A percentile compares a stretch with the other conserved stretches of the same genome.
Conservation (phyloP, 768 basidiomycete species). For the Kondoa subrosea region DNA sequence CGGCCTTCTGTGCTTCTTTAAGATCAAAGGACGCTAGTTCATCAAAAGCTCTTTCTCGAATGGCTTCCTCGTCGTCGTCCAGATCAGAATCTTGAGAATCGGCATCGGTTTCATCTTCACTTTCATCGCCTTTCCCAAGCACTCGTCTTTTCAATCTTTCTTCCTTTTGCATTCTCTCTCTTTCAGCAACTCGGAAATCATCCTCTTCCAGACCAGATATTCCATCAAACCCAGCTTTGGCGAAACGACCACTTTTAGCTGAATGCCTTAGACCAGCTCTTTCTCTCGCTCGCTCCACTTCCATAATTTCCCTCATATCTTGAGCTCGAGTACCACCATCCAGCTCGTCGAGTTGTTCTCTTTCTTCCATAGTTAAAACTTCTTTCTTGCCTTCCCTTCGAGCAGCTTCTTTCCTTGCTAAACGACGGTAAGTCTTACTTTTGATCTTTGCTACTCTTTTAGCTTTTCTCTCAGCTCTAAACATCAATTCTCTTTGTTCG, state of each 20-base stretch:
- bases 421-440: slow-evolving; percentile 73
- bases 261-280: slow-evolving; percentile 78
- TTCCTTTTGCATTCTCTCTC: slow-evolving; percentile 67
- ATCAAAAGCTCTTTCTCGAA: slow-evolving; percentile 57
- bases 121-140: slow-evolving; percentile 36
- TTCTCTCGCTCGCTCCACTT: slow-evolving; percentile 66
- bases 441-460: slow-evolving; percentile 87
- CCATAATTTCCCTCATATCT: slow-evolving; percentile 46
- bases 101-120: slow-evolving; percentile 36
- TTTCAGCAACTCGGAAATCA: slow-evolving; percentile 46
- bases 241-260: slow-evolving; percentile 52
- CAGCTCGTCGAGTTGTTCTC: slow-evolving; percentile 43
- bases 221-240: slow-evolving; percentile 20
- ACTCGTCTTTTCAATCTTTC: slow-evolving; percentile 66
- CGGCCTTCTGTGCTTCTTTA: slow-evolving; percentile 32
- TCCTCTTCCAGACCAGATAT: slow-evolving; percentile 35
- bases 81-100: slow-evolving; percentile 32
- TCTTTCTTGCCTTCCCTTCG: slow-evolving; percentile 28
- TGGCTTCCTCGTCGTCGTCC: slow-evolving; percentile 35
- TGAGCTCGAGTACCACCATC: slow-evolving; percentile 40
- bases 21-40: slow-evolving; percentile 46
- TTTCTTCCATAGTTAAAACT: slow-evolving; percentile 30
- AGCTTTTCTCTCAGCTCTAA: slow-evolving; percentile 78
- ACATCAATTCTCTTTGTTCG: slow-evolving; percentile 79
- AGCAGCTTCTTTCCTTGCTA: slow-evolving; percentile 49